Evolutionary conservation across 129 eudicot species (phyloP).

Genomic region (Artemisia argyi): DNA sequence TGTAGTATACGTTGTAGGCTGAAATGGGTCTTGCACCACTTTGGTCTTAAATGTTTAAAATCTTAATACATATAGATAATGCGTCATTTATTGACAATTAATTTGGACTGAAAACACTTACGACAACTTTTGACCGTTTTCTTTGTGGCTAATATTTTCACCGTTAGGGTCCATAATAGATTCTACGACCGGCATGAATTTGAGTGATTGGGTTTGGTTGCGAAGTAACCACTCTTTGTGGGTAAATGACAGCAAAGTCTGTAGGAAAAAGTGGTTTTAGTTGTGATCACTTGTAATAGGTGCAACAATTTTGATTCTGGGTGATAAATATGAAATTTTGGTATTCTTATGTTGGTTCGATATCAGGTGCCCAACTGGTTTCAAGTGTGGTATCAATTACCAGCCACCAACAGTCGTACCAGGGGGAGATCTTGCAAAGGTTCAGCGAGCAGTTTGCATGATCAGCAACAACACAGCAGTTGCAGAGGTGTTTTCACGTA

Average conservation of each 20-base stretch:
- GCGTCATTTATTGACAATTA: too few relatives aligned
- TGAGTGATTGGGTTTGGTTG: not conserved
- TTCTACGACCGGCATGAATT: not conserved
- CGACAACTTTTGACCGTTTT: too few relatives aligned
- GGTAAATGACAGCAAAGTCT: not conserved
- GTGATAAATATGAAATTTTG: not conserved
- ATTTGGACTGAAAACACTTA: too few relatives aligned
- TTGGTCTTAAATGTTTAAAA: not conserved
- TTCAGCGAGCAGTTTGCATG: conserved; percentile 19
- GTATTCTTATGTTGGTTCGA: not conserved
- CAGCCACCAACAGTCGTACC: conserved; percentile 19
- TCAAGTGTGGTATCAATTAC: conserved; percentile 17
- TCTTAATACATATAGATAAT: too few relatives aligned
- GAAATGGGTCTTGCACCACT: not conserved
- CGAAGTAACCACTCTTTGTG: not conserved
- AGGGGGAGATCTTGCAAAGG: conserved; percentile 17
- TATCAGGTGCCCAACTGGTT: conserved; percentile 20
- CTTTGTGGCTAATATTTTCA: too few relatives aligned
- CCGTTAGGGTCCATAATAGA: not conserved
- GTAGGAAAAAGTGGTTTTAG: not conserved
- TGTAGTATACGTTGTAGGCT: not conserved
- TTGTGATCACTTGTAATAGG: not conserved
- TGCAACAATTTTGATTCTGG: not conserved
- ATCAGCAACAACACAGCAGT: conserved; percentile 17
- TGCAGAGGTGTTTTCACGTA: conserved; percentile 12